These are phyloP conservation scores for Termitomyces titanicus DNA, from an alignment of 768 basidiomycete genomes.

Conservation along the genomic window DNA sequence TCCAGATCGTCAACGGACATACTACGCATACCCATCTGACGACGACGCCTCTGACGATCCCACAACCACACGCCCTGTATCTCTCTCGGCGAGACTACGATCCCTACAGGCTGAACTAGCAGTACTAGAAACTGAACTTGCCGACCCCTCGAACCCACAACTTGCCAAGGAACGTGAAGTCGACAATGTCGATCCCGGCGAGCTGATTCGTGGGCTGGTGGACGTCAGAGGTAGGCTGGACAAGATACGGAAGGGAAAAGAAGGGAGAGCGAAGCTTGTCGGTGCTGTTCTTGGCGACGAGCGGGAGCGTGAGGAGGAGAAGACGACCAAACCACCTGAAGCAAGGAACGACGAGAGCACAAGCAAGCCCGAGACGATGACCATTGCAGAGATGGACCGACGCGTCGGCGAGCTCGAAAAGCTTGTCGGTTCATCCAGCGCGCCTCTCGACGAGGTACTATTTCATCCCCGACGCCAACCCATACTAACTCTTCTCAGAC, in stretches of 20 bases:
- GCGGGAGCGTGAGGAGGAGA: conserved; percentile 13
- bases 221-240: conserved; percentile 70
- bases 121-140: conserved; percentile 78
- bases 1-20: conserved; percentile 48
- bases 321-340: conserved; percentile 8
- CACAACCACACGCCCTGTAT: conserved; percentile 29
- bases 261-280: conserved; percentile 64
- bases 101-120: conserved; percentile 73
- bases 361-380: conserved; percentile 39
- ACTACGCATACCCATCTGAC: conserved; percentile 67
- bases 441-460: conserved; percentile 78
- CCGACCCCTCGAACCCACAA: conserved; percentile 73
- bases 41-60: conserved; percentile 38
- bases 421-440: conserved; percentile 76
- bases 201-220: conserved; percentile 72
- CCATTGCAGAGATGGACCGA: conserved; percentile 72
- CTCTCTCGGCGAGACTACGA: conserved; percentile 58
- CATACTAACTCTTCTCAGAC: conserved; percentile 34
- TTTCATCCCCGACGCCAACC: not conserved
- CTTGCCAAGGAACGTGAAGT: conserved; percentile 56
- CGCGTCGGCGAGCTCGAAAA: conserved; percentile 83
- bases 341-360: conserved; percentile 15
- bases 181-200: conserved; percentile 64
- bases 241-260: conserved; percentile 59
- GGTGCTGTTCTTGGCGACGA: conserved; percentile 48